Conservation (phyloP, 352 stramenopile genomes). For the Phytopythium litorale region DNA sequence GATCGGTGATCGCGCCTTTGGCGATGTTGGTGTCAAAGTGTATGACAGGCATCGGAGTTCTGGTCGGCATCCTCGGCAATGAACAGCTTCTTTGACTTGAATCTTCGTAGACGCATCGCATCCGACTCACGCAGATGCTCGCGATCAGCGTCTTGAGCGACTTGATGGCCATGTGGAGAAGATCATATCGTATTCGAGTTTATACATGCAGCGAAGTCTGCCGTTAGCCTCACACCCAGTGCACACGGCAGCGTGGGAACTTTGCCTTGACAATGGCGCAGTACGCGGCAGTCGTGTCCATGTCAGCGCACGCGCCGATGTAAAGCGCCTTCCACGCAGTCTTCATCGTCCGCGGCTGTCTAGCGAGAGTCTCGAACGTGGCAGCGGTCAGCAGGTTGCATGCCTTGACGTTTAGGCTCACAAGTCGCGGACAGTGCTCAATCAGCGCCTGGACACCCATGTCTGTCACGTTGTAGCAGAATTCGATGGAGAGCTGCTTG, state of each 20-base stretch:
- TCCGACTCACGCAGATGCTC: neutral
- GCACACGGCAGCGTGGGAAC: slow-evolving; percentile 62
- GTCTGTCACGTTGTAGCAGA: slow-evolving; percentile 87
- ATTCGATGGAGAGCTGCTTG: slow-evolving; percentile 73
- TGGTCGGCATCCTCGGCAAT: neutral
- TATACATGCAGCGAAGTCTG: slow-evolving; percentile 10
- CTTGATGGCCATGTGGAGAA: neutral
- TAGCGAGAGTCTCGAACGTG: slow-evolving; percentile 47
- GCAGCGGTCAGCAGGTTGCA: slow-evolving; percentile 73
- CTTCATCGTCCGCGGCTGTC: neutral
- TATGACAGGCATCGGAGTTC: neutral
- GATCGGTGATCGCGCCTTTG: neutral
- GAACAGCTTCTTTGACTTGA: neutral
- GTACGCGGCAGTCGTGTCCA: slow-evolving; percentile 58
- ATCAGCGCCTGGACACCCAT: slow-evolving; percentile 48
- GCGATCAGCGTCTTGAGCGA: neutral
- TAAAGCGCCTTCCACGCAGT: slow-evolving; percentile 15
- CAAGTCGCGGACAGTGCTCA: slow-evolving; percentile 42
- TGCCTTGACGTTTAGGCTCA: slow-evolving; percentile 83
- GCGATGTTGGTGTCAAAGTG: neutral
- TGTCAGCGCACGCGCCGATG: slow-evolving; percentile 65
- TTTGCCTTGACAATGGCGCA: slow-evolving; percentile 54
- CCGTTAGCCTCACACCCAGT: slow-evolving; percentile 49
- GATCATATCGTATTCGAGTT: slow-evolving; percentile 13
- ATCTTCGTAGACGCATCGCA: neutral